Conservation (phyloP, 192 early-diverging fungal species). For the Backusella mclennaniae region DNA sequence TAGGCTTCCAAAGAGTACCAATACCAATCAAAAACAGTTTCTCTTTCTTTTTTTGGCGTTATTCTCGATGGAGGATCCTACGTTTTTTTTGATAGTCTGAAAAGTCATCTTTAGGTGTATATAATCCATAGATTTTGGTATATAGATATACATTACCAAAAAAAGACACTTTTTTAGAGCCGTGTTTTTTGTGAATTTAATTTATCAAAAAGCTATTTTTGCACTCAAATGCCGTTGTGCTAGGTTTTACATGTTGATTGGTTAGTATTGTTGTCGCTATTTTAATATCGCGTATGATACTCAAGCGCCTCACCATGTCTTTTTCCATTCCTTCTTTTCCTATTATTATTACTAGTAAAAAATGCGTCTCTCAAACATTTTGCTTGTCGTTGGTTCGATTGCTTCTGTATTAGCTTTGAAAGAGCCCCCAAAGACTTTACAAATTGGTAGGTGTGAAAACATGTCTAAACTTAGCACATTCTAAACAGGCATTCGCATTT, state of each 20-base stretch:
- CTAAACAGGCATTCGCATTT: neutral
- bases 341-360: neutral
- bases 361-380: conserved; percentile 7
- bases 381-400: neutral
- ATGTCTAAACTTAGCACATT: neutral
- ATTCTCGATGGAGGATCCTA: too few species aligned
- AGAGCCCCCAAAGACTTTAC: conserved; percentile 41
- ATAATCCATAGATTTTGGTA: too few species aligned
- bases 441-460: conserved; percentile 43
- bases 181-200: too few species aligned
- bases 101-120: too few species aligned
- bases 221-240: neutral
- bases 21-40: too few species aligned
- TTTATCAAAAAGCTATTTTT: neutral
- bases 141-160: too few species aligned
- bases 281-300: neutral
- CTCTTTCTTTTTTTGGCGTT: too few species aligned
- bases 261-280: neutral
- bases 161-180: too few species aligned
- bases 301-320: neutral
- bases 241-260: neutral
- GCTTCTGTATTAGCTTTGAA: conserved; percentile 30
- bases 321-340: neutral
- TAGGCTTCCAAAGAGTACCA: too few species aligned
- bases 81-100: too few species aligned